Conservation (phyloP, 495 filamentous ascomycete genomes). For the Tuber borchii region DNA sequence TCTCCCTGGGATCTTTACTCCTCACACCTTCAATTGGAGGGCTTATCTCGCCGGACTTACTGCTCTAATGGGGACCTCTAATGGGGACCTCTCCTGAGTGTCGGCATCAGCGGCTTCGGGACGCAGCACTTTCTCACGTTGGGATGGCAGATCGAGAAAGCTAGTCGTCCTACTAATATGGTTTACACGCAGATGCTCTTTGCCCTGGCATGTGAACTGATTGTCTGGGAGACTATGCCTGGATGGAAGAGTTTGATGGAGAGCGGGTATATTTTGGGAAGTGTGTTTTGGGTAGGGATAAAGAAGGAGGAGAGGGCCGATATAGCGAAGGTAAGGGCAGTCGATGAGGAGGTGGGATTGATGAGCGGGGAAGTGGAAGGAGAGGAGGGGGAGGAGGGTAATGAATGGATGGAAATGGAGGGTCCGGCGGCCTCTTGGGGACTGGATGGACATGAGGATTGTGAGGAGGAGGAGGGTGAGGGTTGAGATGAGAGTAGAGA, state of each 20-base stretch:
- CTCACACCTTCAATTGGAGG: slow-evolving; percentile 50
- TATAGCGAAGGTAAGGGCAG: slow-evolving; percentile 5
- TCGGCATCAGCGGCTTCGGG: slow-evolving; percentile 71
- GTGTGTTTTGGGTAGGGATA: slow-evolving; percentile 72
- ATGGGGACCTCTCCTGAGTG: slow-evolving; percentile 56
- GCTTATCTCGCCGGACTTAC: slow-evolving; percentile 57
- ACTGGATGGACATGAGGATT: slow-evolving; percentile 1
- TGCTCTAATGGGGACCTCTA: slow-evolving; percentile 72
- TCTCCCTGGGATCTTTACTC: slow-evolving; percentile 47
- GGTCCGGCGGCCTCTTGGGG: slow-evolving; percentile 1
- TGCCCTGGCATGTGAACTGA: slow-evolving; percentile 74
- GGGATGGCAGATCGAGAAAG: slow-evolving; percentile 61
- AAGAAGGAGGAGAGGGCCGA: slow-evolving; percentile 43
- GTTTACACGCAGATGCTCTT: slow-evolving; percentile 90
- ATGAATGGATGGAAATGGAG: slow-evolving; percentile 12
- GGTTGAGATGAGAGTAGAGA: neutral
- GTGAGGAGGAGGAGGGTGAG: neutral
- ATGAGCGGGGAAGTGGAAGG: slow-evolving; percentile 2
- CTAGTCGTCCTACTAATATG: slow-evolving; percentile 77
- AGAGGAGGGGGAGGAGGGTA: slow-evolving; percentile 11
- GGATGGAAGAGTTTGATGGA: slow-evolving; percentile 62
- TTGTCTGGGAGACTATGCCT: slow-evolving; percentile 68
- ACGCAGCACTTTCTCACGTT: slow-evolving; percentile 85
- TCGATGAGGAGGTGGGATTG: slow-evolving; percentile 11
- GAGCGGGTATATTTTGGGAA: slow-evolving; percentile 69